These are phyloP conservation scores for Lactarius deliciosus DNA, from an alignment of 768 basidiomycete genomes.

Conservation along the genomic window DNA sequence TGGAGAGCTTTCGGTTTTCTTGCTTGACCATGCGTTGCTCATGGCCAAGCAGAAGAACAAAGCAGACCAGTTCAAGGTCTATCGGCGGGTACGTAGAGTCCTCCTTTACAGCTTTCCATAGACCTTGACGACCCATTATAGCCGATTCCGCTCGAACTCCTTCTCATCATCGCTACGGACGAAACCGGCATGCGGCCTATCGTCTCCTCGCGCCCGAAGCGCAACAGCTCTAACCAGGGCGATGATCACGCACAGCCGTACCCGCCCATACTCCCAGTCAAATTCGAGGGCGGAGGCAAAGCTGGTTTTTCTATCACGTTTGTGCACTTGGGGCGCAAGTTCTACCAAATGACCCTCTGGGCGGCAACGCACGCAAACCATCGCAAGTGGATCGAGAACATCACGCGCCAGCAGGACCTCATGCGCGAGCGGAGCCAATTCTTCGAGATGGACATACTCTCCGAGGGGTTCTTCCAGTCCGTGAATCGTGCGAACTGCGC, in stretches of 20 bases:
- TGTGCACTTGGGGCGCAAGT: conserved; percentile 89
- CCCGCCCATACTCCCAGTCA: conserved; percentile 50
- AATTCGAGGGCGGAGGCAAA: conserved; percentile 56
- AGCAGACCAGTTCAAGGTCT: conserved; percentile 89
- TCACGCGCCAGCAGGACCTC: conserved; percentile 83
- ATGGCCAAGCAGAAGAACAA: conserved; percentile 95
- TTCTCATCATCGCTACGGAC: conserved; percentile 77
- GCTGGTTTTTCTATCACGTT: conserved; percentile 92
- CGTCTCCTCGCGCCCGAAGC: conserved; percentile 42
- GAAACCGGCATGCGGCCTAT: conserved; percentile 44
- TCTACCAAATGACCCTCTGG: conserved; percentile 90
- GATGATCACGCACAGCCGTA: conserved; percentile 41
- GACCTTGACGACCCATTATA: conserved; percentile 36
- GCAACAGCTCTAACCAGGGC: conserved; percentile 38
- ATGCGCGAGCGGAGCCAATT: conserved; percentile 82
- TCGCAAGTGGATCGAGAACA: conserved; percentile 92
- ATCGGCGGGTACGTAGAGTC: conserved; percentile 70
- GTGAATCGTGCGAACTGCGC: conserved; percentile 92
- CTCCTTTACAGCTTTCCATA: background rate
- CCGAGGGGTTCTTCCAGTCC: conserved; percentile 85
- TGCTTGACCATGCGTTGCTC: conserved; percentile 95
- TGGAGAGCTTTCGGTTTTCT: conserved; percentile 88
- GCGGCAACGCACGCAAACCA: conserved; percentile 80
- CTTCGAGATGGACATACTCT: conserved; percentile 83
- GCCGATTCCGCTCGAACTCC: conserved; percentile 95